These are phyloP conservation scores for Colletotrichum sidae DNA, from an alignment of 2,329 filamentous ascomycete species.

Conservation along the genomic window DNA sequence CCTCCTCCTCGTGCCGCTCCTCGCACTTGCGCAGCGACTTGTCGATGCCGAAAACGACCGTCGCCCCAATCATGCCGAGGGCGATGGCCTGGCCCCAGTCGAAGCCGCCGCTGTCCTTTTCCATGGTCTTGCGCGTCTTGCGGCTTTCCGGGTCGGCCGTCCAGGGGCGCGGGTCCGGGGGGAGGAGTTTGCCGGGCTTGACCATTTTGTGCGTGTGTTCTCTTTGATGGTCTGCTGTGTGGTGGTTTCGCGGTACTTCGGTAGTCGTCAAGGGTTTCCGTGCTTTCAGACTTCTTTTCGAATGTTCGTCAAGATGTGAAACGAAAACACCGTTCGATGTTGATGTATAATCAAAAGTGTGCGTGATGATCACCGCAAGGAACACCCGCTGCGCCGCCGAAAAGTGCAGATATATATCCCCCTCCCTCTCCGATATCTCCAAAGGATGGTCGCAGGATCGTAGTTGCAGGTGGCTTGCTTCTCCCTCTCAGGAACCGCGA, in stretches of 20 bases:
- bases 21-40: conserved; percentile 49
- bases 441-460: conserved; percentile 2
- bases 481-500: no score
- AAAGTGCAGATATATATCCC: conserved; percentile 5
- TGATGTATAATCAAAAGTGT: neutral
- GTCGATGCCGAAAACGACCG: conserved; percentile 54
- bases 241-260: no score
- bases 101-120: conserved; percentile 53
- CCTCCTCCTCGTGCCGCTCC: conserved; percentile 35
- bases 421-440: conserved; percentile 6
- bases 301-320: neutral
- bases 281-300: no score
- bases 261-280: no score
- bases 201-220: conserved; percentile 10
- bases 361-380: neutral
- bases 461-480: no score
- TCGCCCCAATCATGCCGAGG: conserved; percentile 51
- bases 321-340: neutral
- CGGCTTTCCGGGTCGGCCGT: conserved; percentile 53
- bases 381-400: neutral
- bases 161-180: conserved; percentile 48
- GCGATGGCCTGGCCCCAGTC: conserved; percentile 54
- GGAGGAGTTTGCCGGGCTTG: conserved; percentile 38
- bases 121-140: conserved; percentile 50
- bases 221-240: neutral